Conservation (phyloP, 2,329 filamentous ascomycete genomes). For the Claviceps humidiphila region DNA sequence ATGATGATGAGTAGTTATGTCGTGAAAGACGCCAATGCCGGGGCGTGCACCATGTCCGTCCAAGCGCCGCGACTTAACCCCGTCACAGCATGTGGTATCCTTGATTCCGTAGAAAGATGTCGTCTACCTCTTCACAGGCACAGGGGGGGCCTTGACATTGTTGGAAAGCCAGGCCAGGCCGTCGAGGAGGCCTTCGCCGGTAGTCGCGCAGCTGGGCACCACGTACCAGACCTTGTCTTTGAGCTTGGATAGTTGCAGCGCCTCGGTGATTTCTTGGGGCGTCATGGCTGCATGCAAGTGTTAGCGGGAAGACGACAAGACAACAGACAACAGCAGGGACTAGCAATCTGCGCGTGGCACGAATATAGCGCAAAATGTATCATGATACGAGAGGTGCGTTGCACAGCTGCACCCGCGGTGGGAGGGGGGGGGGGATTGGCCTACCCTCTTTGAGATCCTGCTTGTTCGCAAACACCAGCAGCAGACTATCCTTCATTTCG, state of each 20-base stretch:
- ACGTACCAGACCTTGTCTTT: constrained; percentile 81
- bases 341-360: too few relatives aligned
- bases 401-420: too few relatives aligned
- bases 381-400: too few relatives aligned
- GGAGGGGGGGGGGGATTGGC: constrained; percentile 8
- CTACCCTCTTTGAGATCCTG: constrained; percentile 88
- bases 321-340: too few relatives aligned
- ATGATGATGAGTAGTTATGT: too few relatives aligned
- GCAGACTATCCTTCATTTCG: constrained; percentile 91
- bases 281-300: constrained; percentile 50
- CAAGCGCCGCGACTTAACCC: too few relatives aligned
- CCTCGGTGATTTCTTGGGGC: constrained; percentile 66
- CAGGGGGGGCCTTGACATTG: constrained; percentile 58
- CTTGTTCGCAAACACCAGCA: constrained; percentile 99
- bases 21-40: too few relatives aligned
- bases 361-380: too few relatives aligned
- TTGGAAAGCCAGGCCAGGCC: constrained; percentile 74
- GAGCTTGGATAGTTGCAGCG: constrained; percentile 60
- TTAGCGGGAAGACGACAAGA: not conserved
- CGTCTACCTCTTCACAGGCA: constrained; percentile 38
- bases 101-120: not conserved
- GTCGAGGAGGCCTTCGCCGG: constrained; percentile 68
- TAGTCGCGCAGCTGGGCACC: constrained; percentile 69
- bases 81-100: too few relatives aligned
- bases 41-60: too few relatives aligned